Conservation (phyloP, 352 stramenopile genomes). For the Ophiocytium majus region DNA sequence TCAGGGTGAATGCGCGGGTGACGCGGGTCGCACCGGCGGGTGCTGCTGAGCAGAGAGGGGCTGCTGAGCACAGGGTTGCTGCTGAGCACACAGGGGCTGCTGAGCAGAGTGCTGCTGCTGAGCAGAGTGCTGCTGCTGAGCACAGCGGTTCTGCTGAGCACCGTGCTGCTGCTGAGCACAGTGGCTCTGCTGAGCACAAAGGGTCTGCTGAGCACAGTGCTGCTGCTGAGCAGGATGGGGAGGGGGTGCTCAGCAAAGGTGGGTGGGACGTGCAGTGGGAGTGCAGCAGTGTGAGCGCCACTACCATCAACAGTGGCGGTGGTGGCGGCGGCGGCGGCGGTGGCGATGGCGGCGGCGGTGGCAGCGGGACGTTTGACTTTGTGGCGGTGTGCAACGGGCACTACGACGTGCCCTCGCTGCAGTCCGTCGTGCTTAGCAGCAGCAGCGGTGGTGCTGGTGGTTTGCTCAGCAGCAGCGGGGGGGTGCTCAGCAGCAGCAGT, state of each 20-base stretch:
- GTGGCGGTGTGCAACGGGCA: slow-evolving; percentile 64
- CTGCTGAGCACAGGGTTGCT: neutral
- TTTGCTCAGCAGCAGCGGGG: slow-evolving; percentile 34
- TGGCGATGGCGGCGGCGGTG: slow-evolving; percentile 15
- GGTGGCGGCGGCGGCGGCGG: neutral
- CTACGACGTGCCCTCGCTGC: slow-evolving; percentile 57
- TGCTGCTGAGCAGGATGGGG: slow-evolving; percentile 16
- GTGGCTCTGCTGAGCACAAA: neutral
- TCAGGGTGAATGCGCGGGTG: slow-evolving; percentile 48
- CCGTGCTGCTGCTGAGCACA: neutral
- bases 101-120: neutral
- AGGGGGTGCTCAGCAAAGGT: neutral
- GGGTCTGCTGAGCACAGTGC: neutral
- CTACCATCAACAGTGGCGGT: neutral
- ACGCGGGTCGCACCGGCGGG: slow-evolving; percentile 27
- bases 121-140: slow-evolving; percentile 8
- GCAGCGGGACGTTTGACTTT: slow-evolving; percentile 56
- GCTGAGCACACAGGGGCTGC: neutral
- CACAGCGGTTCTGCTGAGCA: neutral
- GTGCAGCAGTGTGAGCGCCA: neutral
- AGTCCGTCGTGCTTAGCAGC: too few relatives aligned
- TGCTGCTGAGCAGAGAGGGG: neutral
- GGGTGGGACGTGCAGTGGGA: neutral
- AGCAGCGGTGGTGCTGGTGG: too few relatives aligned
- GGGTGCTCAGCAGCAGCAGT: slow-evolving; percentile 15